These are phyloP conservation scores for Globisporangium mamillatum DNA, from an alignment of 352 stramenopile genomes.

Conservation along the genomic window DNA sequence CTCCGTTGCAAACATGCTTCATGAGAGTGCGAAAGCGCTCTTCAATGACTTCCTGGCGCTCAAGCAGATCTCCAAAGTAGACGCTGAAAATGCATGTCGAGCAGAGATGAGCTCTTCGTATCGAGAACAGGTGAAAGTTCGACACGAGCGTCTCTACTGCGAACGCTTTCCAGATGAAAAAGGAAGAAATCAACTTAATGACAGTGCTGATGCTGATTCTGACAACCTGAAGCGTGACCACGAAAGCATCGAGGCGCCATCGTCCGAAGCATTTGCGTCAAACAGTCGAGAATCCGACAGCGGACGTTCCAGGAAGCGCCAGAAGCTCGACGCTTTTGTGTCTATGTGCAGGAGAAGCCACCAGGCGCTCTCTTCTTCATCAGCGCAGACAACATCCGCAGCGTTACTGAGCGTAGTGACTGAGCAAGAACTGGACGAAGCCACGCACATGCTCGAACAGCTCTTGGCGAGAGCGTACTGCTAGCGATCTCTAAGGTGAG, in stretches of 20 bases:
- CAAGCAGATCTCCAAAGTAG: conserved; percentile 19
- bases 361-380: conserved; percentile 32
- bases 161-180: conserved; percentile 29
- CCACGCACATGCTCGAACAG: conserved; percentile 38
- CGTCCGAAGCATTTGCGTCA: conserved; percentile 2
- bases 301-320: conserved; percentile 5
- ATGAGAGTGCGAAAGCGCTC: conserved; percentile 17
- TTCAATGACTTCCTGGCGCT: conserved; percentile 23
- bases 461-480: conserved; percentile 30
- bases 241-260: conserved; percentile 5
- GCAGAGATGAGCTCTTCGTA: conserved; percentile 15
- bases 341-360: conserved; percentile 43
- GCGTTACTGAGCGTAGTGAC: conserved; percentile 31
- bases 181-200: background rate
- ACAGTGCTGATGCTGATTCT: conserved; percentile 7
- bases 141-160: conserved; percentile 15
- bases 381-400: conserved; percentile 18
- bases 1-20: conserved; percentile 17
- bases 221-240: conserved; percentile 20
- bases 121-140: conserved; percentile 7
- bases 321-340: conserved; percentile 20
- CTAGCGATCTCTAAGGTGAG: conserved; percentile 1
- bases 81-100: conserved; percentile 16
- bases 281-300: conserved; percentile 11
- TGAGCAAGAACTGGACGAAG: conserved; percentile 46